A percentile compares a stretch with the other conserved stretches of the same genome.
These are phyloP conservation scores for Ustilago esculenta DNA, from an alignment of 1,284 basidiomycete genomes.

Conservation along the genomic window DNA sequence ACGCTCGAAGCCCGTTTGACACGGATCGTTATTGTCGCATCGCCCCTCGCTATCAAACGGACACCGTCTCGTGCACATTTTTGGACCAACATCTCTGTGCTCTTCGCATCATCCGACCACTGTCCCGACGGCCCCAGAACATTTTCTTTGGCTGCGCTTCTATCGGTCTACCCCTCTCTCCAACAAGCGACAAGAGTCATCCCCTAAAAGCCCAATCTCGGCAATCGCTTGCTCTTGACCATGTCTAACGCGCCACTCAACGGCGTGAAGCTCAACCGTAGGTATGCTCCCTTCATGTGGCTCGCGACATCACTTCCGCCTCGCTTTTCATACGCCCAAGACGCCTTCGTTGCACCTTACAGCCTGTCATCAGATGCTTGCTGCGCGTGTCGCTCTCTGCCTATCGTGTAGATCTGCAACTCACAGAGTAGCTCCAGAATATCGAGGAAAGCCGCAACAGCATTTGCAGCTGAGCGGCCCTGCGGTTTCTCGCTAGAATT, in stretches of 20 bases:
- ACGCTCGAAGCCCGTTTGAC: background rate
- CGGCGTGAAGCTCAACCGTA: slow-evolving; percentile 58
- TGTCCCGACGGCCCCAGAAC: background rate
- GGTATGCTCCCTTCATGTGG: slow-evolving; percentile 6
- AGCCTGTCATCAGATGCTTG: too few species aligned
- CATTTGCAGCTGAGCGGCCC: too few species aligned
- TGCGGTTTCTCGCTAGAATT: too few species aligned
- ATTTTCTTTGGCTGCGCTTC: background rate
- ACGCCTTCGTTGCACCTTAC: too few species aligned
- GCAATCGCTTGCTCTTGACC: slow-evolving; percentile 8
- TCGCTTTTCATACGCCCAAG: background rate
- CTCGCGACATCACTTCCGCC: slow-evolving; percentile 4
- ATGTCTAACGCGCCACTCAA: slow-evolving; percentile 59
- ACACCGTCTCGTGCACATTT: background rate
- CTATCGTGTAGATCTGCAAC: too few species aligned
- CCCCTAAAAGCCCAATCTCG: slow-evolving; percentile 1
- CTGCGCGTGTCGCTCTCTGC: too few species aligned
- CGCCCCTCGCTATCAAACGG: background rate
- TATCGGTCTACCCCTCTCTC: background rate
- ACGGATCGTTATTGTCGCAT: background rate
- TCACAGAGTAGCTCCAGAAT: too few species aligned
- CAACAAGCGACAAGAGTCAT: background rate
- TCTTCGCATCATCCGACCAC: too few species aligned
- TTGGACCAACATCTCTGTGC: background rate
- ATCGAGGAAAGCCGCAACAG: too few species aligned